Conservation (phyloP, 441 rosid genomes). For the Populus hybrid region DNA sequence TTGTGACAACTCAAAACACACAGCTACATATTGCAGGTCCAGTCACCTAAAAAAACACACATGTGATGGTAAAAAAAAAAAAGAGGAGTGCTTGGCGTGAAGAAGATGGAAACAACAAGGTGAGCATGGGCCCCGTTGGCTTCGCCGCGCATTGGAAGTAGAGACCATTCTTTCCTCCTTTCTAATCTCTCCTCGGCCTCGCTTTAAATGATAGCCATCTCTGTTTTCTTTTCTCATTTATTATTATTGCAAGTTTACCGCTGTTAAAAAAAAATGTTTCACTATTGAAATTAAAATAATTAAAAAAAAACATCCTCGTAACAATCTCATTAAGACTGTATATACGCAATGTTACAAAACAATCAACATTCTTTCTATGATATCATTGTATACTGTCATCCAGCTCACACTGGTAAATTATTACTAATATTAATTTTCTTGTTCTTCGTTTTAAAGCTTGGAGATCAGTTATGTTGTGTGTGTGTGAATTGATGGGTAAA, state of each 20-base stretch:
- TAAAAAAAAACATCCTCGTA: no score
- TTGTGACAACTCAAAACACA: background rate
- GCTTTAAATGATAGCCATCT: background rate
- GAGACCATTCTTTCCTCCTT: constrained; percentile 1
- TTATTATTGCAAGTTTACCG: background rate
- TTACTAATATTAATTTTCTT: background rate
- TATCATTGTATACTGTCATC: background rate
- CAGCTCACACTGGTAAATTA: background rate
- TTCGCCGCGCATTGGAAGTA: constrained; percentile 22
- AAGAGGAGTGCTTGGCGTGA: constrained; percentile 34
- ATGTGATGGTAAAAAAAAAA: background rate
- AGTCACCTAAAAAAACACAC: background rate
- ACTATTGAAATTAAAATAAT: background rate
- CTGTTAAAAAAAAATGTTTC: background rate
- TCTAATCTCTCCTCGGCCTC: background rate
- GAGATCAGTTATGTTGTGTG: background rate
- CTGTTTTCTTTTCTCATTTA: background rate
- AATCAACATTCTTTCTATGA: background rate
- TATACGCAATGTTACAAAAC: background rate
- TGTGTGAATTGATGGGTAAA: background rate
- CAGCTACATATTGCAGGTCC: background rate
- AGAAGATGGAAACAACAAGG: constrained; percentile 30
- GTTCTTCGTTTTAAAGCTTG: background rate
- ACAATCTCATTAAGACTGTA: background rate
- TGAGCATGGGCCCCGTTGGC: constrained; percentile 21